Percentiles rank a stretch among this genome's conserved stretches.
These are phyloP conservation scores for Paraurostyla sp. DNA, from an alignment of 73 alveolate species.

Conservation along the genomic window DNA sequence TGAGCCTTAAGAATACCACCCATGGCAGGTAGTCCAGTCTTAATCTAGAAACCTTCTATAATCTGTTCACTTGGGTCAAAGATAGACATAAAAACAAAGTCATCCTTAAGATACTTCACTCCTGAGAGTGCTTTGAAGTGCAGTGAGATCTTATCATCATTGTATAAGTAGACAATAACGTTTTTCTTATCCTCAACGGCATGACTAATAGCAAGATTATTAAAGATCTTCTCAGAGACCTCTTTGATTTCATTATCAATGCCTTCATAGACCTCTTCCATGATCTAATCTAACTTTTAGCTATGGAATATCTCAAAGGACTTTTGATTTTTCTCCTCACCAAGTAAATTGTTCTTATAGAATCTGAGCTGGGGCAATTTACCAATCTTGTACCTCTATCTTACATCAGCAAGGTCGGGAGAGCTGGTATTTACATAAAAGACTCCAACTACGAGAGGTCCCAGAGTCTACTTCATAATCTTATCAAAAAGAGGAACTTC, in stretches of 20 bases:
- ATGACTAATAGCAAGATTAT: not conserved
- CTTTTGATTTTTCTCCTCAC: slow-evolving; percentile 31
- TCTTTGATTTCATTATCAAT: not conserved
- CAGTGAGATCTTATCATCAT: not conserved
- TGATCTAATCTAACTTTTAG: not conserved
- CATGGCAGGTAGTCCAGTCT: slow-evolving; percentile 29
- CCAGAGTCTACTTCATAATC: not conserved
- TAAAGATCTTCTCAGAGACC: not conserved
- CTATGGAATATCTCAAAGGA: not conserved
- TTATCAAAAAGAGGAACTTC: not conserved
- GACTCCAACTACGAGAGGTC: slow-evolving; percentile 37
- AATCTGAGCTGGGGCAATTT: slow-evolving; percentile 33
- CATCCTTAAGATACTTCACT: not conserved
- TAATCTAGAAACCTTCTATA: not conserved
- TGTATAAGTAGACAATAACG: slow-evolving; percentile 20
- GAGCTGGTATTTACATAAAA: not conserved
- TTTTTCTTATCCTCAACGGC: slow-evolving; percentile 40
- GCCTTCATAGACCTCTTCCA: slow-evolving; percentile 41
- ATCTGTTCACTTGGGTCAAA: slow-evolving; percentile 25
- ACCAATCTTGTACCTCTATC: not conserved
- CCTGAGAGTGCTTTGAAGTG: slow-evolving; percentile 46
- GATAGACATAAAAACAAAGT: slow-evolving; percentile 17
- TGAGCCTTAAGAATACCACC: slow-evolving; percentile 36
- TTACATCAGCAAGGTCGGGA: not conserved
- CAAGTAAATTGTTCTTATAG: slow-evolving; percentile 6